These are phyloP conservation scores for Rhodotorula graminis DNA, from an alignment of 768 basidiomycete genomes.

Conservation along the genomic window DNA sequence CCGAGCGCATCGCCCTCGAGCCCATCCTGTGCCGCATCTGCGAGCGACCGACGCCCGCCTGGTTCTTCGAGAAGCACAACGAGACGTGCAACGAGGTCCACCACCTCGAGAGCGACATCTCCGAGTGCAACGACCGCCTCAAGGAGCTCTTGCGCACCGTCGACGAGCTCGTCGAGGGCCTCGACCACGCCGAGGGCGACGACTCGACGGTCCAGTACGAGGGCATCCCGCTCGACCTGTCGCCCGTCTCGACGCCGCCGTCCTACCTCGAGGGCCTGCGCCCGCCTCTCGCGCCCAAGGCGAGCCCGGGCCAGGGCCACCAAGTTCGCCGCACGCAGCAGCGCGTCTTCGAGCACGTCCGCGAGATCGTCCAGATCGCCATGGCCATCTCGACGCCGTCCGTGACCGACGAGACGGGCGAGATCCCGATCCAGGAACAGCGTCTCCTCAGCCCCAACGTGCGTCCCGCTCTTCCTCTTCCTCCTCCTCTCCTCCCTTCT, in stretches of 20 bases:
- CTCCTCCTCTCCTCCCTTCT: not conserved
- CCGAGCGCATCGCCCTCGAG: conserved; percentile 67
- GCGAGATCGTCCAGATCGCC: conserved; percentile 75
- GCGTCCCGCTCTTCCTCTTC: not conserved
- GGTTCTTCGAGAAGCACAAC: conserved; percentile 99
- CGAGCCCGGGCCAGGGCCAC: not conserved
- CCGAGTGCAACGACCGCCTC: conserved; percentile 88
- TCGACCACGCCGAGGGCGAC: not conserved
- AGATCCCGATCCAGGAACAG: conserved; percentile 87
- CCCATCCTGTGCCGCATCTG: conserved; percentile 94
- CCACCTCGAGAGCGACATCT: conserved; percentile 88
- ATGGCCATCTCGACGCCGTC: conserved; percentile 78
- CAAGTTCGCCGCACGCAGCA: conserved; percentile 58
- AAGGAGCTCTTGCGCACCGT: conserved; percentile 79
- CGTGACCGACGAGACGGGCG: conserved; percentile 78
- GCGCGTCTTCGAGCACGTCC: conserved; percentile 74
- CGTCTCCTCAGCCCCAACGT: conserved; percentile 70
- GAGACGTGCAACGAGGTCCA: conserved; percentile 97
- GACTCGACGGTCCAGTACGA: conserved; percentile 60
- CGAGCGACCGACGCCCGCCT: conserved; percentile 91
- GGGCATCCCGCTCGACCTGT: conserved; percentile 70
- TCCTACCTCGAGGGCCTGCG: conserved; percentile 14
- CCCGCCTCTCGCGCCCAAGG: conserved; percentile 7
- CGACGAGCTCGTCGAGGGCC: conserved; percentile 58
- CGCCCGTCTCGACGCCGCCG: conserved; percentile 55